Conservation (phyloP, 306 rosid genomes). For the Hippophae rhamnoides region DNA sequence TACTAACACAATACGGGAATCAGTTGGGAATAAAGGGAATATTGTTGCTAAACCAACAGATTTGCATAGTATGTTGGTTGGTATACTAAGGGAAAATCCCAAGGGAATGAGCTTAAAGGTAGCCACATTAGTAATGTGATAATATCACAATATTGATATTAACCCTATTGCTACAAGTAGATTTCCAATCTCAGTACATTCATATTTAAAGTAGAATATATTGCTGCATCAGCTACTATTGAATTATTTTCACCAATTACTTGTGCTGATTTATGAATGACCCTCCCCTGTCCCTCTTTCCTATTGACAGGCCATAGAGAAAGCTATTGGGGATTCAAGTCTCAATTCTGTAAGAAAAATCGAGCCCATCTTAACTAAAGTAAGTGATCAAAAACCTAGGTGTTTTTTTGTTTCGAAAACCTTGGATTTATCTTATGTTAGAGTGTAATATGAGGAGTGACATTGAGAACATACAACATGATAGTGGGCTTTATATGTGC, state of each 20-base stretch:
- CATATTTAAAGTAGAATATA: background rate
- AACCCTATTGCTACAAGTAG: background rate
- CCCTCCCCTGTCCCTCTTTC: background rate
- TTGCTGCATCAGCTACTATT: background rate
- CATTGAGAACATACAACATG: too few species aligned
- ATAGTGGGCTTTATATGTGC: too few species aligned
- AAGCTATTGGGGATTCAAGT: conserved; percentile 61
- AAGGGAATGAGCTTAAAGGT: conserved; percentile 79
- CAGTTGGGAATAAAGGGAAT: conserved; percentile 48
- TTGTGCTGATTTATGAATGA: conserved; percentile 12
- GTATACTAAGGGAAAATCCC: conserved; percentile 73
- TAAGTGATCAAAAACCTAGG: conserved; percentile 32
- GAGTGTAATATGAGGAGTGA: too few species aligned
- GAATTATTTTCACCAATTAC: background rate
- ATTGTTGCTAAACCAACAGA: conserved; percentile 49
- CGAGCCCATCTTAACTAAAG: conserved; percentile 54
- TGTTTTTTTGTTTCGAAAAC: conserved; percentile 5
- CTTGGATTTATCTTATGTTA: too few species aligned
- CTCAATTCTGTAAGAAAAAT: conserved; percentile 61
- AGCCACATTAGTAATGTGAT: background rate
- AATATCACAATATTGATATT: background rate
- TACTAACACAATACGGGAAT: conserved; percentile 31
- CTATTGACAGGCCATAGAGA: conserved; percentile 63
- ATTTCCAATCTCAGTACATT: background rate
- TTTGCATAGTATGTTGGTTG: conserved; percentile 53